Evolutionary conservation across 345 rosid species (phyloP).

Genomic region (Camelina neglecta): DNA sequence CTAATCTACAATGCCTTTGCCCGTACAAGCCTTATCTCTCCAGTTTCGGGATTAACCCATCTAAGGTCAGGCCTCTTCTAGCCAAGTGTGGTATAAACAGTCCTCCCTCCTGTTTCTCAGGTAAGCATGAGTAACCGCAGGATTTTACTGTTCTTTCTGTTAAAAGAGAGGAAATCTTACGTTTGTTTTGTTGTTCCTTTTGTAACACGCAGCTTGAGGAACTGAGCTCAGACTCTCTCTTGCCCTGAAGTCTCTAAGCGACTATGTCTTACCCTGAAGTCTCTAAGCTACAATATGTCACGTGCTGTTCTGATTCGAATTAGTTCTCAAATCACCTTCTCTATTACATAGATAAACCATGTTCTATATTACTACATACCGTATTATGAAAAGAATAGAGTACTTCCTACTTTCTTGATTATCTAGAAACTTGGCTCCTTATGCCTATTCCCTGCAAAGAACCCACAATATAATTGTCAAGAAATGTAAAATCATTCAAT

Average conservation of each 20-base stretch:
- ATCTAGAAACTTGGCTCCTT: not conserved
- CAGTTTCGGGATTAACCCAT: slow-evolving; percentile 46
- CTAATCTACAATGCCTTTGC: slow-evolving; percentile 56
- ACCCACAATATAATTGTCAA: not conserved
- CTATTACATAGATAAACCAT: not conserved
- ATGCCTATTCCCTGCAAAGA: not conserved
- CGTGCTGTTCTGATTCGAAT: slow-evolving; percentile 9
- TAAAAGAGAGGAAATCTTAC: slow-evolving; percentile 4
- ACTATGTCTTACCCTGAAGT: slow-evolving; percentile 7
- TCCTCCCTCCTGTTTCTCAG: slow-evolving; percentile 38
- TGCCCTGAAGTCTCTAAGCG: not conserved
- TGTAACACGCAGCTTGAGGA: slow-evolving; percentile 31
- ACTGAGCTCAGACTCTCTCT: slow-evolving; percentile 14
- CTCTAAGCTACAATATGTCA: slow-evolving; percentile 16
- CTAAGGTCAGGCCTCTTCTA: slow-evolving; percentile 49
- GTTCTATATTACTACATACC: not conserved
- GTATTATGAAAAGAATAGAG: slow-evolving; percentile 11
- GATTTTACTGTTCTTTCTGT: not conserved
- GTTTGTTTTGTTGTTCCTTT: slow-evolving; percentile 10
- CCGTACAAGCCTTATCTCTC: slow-evolving; percentile 48
- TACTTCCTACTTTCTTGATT: slow-evolving; percentile 27
- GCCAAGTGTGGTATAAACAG: slow-evolving; percentile 43
- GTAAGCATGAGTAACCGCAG: slow-evolving; percentile 7
- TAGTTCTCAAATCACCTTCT: not conserved
- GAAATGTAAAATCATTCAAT: not conserved